These are phyloP conservation scores for Erythrophleum ivorense DNA, from an alignment of 331 rosid species.

Conservation along the genomic window DNA sequence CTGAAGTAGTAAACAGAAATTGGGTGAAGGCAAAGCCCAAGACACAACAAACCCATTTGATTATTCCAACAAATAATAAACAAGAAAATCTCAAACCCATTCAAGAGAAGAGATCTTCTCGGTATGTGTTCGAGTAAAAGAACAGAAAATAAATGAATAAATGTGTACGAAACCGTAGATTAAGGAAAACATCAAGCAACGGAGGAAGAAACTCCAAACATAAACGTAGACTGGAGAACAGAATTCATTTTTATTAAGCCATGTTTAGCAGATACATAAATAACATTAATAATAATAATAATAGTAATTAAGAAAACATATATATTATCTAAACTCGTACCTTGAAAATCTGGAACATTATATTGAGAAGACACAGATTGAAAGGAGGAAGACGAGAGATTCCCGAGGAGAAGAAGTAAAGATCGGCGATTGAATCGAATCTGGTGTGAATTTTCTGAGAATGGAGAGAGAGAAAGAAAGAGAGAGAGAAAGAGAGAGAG, in stretches of 20 bases:
- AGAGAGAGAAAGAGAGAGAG: slow-evolving; percentile 50
- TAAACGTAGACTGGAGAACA: slow-evolving; percentile 37
- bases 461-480: slow-evolving; percentile 40
- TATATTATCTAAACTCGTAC: slow-evolving; percentile 50
- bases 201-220: slow-evolving; percentile 4
- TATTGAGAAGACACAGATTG: slow-evolving; percentile 63
- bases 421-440: slow-evolving; percentile 78
- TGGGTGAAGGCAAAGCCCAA: slow-evolving; percentile 27
- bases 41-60: background rate
- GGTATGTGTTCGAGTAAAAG: background rate
- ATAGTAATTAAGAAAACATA: background rate
- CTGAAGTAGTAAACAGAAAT: slow-evolving; percentile 24
- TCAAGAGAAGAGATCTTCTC: slow-evolving; percentile 35
- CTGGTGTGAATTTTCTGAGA: slow-evolving; percentile 41
- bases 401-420: slow-evolving; percentile 61
- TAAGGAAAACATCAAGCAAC: background rate
- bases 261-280: background rate
- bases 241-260: slow-evolving; percentile 26
- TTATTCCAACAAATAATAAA: slow-evolving; percentile 2
- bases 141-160: slow-evolving; percentile 21
- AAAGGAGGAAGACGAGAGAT: slow-evolving; percentile 55
- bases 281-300: background rate
- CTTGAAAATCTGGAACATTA: slow-evolving; percentile 79
- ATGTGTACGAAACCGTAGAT: slow-evolving; percentile 31
- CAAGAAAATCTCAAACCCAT: slow-evolving; percentile 12